A percentile compares a stretch with the other conserved stretches of the same genome.
Evolutionary conservation across 176 grass and related monocot genomes (phyloP).

Genomic region (Chrysopogon serrulatus): DNA sequence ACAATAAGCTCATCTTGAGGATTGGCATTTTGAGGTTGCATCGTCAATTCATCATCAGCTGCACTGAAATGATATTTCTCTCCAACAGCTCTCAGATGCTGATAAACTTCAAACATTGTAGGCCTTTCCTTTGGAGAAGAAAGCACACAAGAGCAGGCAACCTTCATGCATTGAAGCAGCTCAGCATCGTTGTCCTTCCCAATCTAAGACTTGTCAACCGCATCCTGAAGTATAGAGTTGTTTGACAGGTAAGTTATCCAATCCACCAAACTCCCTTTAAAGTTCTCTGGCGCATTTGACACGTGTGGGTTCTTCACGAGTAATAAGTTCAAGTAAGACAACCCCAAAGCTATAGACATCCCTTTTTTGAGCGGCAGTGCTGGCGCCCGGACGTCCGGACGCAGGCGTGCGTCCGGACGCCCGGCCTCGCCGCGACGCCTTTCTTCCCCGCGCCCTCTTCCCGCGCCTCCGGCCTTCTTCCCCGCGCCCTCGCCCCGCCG

Average conservation of each 20-base stretch:
- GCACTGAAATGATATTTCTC: constrained; percentile 82
- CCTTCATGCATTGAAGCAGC: constrained; percentile 86
- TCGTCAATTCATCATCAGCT: constrained; percentile 53
- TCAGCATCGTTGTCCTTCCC: constrained; percentile 77
- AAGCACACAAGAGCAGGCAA: constrained; percentile 75
- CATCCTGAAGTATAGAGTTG: constrained; percentile 81
- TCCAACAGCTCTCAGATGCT: constrained; percentile 74
- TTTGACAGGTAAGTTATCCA: constrained; percentile 98
- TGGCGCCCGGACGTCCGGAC: no score
- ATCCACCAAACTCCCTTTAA: constrained; percentile 90
- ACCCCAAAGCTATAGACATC: constrained; percentile 88
- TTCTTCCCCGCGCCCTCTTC: no score
- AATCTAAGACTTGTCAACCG: constrained; percentile 74
- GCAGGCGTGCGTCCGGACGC: no score
- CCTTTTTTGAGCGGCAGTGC: no score
- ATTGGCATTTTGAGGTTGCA: constrained; percentile 38
- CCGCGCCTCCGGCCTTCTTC: no score
- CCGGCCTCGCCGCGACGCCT: no score
- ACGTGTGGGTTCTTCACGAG: constrained; percentile 68
- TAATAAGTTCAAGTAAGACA: constrained; percentile 87
- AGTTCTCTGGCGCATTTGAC: constrained; percentile 74
- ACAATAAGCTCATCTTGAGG: constrained; percentile 71
- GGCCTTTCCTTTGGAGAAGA: constrained; percentile 78
- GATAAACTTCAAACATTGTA: constrained; percentile 91
- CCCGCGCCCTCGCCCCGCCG: no score